Evolutionary conservation across 2,329 filamentous ascomycete genomes (phyloP).

Genomic region (Akanthomyces dipterigenus): DNA sequence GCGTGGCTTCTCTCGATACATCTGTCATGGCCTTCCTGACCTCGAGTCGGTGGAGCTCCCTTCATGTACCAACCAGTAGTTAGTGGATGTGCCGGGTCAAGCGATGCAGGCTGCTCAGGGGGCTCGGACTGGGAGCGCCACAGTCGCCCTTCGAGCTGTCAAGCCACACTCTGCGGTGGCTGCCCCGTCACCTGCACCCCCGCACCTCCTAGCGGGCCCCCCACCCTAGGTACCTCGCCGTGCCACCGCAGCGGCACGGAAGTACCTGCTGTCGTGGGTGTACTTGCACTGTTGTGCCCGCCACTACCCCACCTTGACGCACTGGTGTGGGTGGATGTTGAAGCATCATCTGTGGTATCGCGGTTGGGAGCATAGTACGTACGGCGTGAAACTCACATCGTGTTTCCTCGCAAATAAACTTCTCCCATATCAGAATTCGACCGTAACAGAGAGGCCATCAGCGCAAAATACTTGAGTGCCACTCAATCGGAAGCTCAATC

Average conservation of each 20-base stretch:
- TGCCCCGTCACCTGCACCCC: not conserved
- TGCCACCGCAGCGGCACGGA: not conserved
- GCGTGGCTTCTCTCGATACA: not conserved
- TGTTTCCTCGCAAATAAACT: not conserved
- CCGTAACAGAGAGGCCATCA: not conserved
- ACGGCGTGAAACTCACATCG: not conserved
- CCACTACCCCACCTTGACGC: slow-evolving; percentile 6
- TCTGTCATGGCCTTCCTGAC: slow-evolving; percentile 4
- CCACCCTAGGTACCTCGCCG: not conserved
- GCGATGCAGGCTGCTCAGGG: not conserved
- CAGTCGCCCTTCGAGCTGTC: not conserved
- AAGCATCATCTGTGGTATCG: not conserved
- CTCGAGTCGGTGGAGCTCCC: slow-evolving; percentile 9
- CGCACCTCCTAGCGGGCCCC: not conserved
- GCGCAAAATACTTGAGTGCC: not conserved
- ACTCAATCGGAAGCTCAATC: too few species aligned
- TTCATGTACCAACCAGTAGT: not conserved
- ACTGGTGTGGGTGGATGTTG: not conserved
- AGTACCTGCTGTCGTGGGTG: not conserved
- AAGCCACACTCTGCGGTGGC: not conserved
- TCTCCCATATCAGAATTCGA: not conserved
- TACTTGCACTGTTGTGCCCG: not conserved
- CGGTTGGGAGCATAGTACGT: not conserved
- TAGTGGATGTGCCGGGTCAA: not conserved
- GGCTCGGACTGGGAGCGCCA: not conserved